These are phyloP conservation scores for Zygosaccharomyces sapae DNA, from an alignment of 1,139 yeast species.

Conservation along the genomic window DNA sequence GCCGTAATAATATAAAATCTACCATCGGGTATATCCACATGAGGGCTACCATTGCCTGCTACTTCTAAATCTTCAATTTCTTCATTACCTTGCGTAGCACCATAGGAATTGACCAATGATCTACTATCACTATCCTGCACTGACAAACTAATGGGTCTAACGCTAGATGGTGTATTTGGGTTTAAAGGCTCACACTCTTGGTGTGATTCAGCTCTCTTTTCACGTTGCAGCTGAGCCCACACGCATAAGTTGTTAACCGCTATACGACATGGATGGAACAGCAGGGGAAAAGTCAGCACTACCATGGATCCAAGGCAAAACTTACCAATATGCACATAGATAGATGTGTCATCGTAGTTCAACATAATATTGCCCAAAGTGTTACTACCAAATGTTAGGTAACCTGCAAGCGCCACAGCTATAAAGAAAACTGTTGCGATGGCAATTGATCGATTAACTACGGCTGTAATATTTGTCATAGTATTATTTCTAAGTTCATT, in stretches of 20 bases:
- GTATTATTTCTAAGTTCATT: slow-evolving; percentile 69
- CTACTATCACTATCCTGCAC: slow-evolving; percentile 24
- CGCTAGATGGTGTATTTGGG: slow-evolving; percentile 9
- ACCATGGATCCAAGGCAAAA: slow-evolving; percentile 77
- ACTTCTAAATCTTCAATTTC: slow-evolving; percentile 8
- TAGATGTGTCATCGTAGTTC: slow-evolving; percentile 43
- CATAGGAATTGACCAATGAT: slow-evolving; percentile 7
- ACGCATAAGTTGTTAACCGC: slow-evolving; percentile 71
- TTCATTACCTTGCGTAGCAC: neutral
- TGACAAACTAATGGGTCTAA: slow-evolving; percentile 20
- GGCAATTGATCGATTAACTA: slow-evolving; percentile 53
- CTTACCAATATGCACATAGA: slow-evolving; percentile 55
- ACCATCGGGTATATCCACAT: slow-evolving; percentile 49
- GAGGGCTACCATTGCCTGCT: slow-evolving; percentile 13
- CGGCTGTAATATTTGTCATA: slow-evolving; percentile 46
- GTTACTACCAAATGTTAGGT: slow-evolving; percentile 75
- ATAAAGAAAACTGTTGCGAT: slow-evolving; percentile 58
- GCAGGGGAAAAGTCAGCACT: slow-evolving; percentile 80
- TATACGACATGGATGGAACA: slow-evolving; percentile 88
- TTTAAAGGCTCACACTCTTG: slow-evolving; percentile 5
- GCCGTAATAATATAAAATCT: slow-evolving; percentile 50
- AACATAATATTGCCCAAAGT: slow-evolving; percentile 79
- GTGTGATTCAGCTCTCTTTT: slow-evolving; percentile 4
- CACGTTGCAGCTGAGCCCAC: slow-evolving; percentile 40
- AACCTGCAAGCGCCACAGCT: slow-evolving; percentile 77